Percentiles rank a stretch among this genome's conserved stretches.
These are phyloP conservation scores for Fusarium duplospermum DNA, from an alignment of 2,329 filamentous ascomycete genomes.

Conservation along the genomic window DNA sequence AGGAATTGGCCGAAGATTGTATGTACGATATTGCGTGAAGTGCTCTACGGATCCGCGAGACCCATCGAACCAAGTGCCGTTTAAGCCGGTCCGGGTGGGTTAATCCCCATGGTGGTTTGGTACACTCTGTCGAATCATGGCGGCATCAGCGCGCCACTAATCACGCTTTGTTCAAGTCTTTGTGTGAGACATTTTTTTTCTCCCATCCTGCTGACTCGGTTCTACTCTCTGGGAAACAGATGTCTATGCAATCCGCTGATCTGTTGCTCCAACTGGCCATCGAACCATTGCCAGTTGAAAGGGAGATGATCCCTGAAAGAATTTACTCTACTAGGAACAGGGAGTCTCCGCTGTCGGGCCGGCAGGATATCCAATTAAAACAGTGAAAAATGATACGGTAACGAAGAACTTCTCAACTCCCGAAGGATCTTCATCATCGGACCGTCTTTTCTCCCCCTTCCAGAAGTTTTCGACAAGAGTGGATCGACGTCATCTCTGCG, in stretches of 20 bases:
- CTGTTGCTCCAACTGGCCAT: slow-evolving; percentile 11
- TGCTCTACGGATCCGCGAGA: slow-evolving; percentile 14
- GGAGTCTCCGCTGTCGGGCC: slow-evolving; percentile 20
- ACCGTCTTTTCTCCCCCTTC: slow-evolving; percentile 26
- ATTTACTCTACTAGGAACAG: not conserved
- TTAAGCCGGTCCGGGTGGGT: slow-evolving; percentile 28
- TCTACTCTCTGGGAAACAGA: not conserved
- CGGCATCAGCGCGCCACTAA: slow-evolving; percentile 20
- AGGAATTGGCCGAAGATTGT: slow-evolving; percentile 36
- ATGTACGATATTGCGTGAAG: slow-evolving; percentile 1
- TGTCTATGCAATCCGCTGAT: not conserved
- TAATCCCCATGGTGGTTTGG: not conserved
- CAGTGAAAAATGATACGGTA: not conserved
- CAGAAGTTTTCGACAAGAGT: slow-evolving; percentile 28
- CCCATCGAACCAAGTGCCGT: slow-evolving; percentile 35
- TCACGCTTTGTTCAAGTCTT: not conserved
- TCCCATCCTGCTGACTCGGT: slow-evolving; percentile 6
- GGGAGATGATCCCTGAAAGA: not conserved
- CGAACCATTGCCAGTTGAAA: slow-evolving; percentile 10
- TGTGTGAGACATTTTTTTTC: slow-evolving; percentile 9
- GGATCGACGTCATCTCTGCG: slow-evolving; percentile 1
- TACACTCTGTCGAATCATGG: slow-evolving; percentile 2
- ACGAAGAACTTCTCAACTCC: not conserved
- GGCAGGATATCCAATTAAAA: slow-evolving; percentile 9
- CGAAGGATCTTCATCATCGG: slow-evolving; percentile 23